Percentiles rank a stretch among this genome's conserved stretches.
Conservation (phyloP, 495 filamentous ascomycete genomes). For the Penicillium longicatenatum region DNA sequence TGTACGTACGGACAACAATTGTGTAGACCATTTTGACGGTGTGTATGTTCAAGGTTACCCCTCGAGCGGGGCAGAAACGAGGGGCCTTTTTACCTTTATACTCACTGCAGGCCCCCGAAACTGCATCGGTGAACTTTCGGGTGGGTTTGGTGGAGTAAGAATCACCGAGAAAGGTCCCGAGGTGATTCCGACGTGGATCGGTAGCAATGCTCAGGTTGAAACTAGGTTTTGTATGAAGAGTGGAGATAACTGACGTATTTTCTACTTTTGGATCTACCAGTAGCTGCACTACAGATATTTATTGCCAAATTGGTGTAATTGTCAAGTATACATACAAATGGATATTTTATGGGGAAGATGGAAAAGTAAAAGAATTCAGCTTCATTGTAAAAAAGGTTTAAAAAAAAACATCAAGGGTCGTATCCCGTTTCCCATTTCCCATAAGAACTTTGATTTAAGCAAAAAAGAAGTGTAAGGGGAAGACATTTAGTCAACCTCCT, state of each 20-base stretch:
- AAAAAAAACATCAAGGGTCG: constrained; percentile 33
- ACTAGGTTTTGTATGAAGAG: too few species aligned
- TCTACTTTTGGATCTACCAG: too few species aligned
- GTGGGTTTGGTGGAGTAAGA: constrained; percentile 11
- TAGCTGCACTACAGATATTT: too few species aligned
- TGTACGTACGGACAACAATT: constrained; percentile 53
- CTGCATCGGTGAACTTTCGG: constrained; percentile 14
- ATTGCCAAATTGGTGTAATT: too few species aligned
- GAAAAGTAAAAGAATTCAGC: constrained; percentile 17
- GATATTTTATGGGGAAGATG: background rate
- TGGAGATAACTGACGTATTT: too few species aligned
- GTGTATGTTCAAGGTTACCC: constrained; percentile 3
- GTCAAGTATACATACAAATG: background rate
- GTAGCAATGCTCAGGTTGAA: background rate
- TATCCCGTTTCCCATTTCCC: constrained; percentile 40
- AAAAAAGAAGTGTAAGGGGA: constrained; percentile 19
- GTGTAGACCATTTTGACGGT: constrained; percentile 51
- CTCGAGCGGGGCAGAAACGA: constrained; percentile 17
- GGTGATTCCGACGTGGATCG: constrained; percentile 19
- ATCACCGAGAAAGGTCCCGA: constrained; percentile 19
- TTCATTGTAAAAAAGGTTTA: constrained; percentile 18
- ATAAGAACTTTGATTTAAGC: constrained; percentile 28
- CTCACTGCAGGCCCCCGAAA: constrained; percentile 1
- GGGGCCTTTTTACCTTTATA: constrained; percentile 1
- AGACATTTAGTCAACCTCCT: constrained; percentile 68